Evolutionary conservation across 192 early-diverging fungal genomes (phyloP), one percentile per base, ranked within the genome.

Genomic region (Podochytrium sp.): DNA sequence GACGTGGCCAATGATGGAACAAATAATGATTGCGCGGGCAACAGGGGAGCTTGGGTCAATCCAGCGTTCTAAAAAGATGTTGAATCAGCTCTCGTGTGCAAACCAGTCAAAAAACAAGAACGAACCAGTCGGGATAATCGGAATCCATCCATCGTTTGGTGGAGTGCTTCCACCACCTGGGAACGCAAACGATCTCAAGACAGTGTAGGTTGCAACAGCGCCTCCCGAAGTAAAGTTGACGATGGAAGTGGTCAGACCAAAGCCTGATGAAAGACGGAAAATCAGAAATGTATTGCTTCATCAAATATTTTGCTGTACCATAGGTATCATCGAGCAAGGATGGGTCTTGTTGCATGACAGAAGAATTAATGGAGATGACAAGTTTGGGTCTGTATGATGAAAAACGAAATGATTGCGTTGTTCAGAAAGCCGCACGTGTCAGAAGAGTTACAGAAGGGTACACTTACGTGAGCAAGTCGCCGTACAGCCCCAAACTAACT

Each of bases 141-240:
- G 41, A 65, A 65, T 42, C 63, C 63, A 65, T 29, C 63, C 63
- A 43, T 65, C 63, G 30, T 65, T 65, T 10, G 63, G 63, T 10
- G 63, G 63, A 23, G 4, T 6, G n/a, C 3, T 32, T 0, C 29
- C 29, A n/a, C 63, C 63, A 38, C 63, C 63, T 0, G 40, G 40
- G 42, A 65, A 65, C 23, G 47, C 29, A 12, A 50, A 14, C 37
- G 27, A 41, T 0, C 40, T 25, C 47, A 49, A 16, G 14, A 14
- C 4, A n/a, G 4, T 41, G 33, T 65, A 65, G n/a, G 35, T 40
- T 6, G 47, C 63, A 29, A 32, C 6, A 14, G 40, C 47, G 29
- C 29, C 42, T 38, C 42, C 40, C n/a, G 63, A 43, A 23, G 63
- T 49, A 38, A 65, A 65, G 47, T 65, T 65, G 32, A 65, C 47